Conservation (phyloP, 129 eudicot species). For the Cynara cardunculus region DNA sequence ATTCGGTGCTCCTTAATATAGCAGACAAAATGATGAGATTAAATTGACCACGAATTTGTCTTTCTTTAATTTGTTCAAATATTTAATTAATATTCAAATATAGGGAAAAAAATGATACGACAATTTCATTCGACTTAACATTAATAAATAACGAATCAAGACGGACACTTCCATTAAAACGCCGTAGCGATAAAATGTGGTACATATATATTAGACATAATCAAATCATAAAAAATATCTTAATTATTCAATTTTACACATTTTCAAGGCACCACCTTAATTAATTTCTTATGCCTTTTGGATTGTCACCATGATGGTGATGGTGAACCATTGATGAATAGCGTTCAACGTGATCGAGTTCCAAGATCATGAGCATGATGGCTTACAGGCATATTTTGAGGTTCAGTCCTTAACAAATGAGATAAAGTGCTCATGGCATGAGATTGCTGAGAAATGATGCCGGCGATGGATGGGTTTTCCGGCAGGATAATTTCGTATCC, state of each 20-base stretch:
- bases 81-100: too few species aligned
- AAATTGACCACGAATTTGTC: too few species aligned
- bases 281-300: not conserved
- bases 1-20: too few species aligned
- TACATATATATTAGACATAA: not conserved
- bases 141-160: not conserved
- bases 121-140: not conserved
- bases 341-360: constrained; percentile 8
- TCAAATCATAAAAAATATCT: not conserved
- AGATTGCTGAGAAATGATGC: constrained; percentile 52
- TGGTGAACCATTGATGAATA: not conserved
- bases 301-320: constrained; percentile 3
- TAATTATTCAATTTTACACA: not conserved
- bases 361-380: not conserved
- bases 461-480: constrained; percentile 38
- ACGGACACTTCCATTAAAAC: not conserved
- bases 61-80: too few species aligned
- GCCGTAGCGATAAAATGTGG: not conserved
- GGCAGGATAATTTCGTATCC: constrained; percentile 57
- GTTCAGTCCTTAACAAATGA: constrained; percentile 11
- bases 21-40: too few species aligned
- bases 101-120: too few species aligned
- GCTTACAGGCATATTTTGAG: constrained; percentile 11
- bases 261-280: constrained; percentile 8
- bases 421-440: constrained; percentile 45